These are phyloP conservation scores for Trebouxia sp. DNA, from an alignment of 139 green algal genomes.

Conservation along the genomic window DNA sequence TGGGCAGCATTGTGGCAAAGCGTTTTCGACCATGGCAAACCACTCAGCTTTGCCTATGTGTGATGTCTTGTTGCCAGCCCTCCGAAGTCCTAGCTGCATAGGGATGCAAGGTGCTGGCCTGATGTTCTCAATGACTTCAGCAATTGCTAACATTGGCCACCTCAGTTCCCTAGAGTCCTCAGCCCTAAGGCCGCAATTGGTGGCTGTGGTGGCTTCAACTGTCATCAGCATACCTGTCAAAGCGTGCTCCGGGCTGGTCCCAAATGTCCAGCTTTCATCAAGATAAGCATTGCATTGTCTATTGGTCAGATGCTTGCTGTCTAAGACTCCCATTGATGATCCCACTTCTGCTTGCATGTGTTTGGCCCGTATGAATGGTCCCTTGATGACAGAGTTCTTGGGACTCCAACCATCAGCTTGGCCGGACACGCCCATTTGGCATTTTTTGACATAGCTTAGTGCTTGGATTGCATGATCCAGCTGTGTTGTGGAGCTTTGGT, in stretches of 20 bases:
- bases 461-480: slow-evolving; percentile 27
- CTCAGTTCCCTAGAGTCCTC: slow-evolving; percentile 11
- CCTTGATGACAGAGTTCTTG: slow-evolving; percentile 27
- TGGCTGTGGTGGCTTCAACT: slow-evolving; percentile 22
- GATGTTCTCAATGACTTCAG: slow-evolving; percentile 13
- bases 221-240: slow-evolving; percentile 18
- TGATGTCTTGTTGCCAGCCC: slow-evolving; percentile 26
- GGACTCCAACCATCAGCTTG: slow-evolving; percentile 6
- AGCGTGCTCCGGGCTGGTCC: slow-evolving; percentile 7
- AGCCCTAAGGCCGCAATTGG: slow-evolving; percentile 21
- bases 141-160: slow-evolving; percentile 13
- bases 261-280: slow-evolving; percentile 27
- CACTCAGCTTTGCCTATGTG: slow-evolving; percentile 23
- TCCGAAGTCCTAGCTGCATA: slow-evolving; percentile 22
- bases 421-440: slow-evolving; percentile 21
- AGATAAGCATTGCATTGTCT: slow-evolving; percentile 24
- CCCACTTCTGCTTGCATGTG: slow-evolving; percentile 21
- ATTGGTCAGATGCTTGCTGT: slow-evolving; percentile 18
- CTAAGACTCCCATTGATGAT: slow-evolving; percentile 6
- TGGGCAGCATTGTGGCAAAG: slow-evolving; percentile 23
- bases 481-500: slow-evolving; percentile 11
- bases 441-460: slow-evolving; percentile 30
- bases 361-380: slow-evolving; percentile 22
- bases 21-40: slow-evolving; percentile 27
- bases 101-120: slow-evolving; percentile 25